Conservation (phyloP, 2,329 filamentous ascomycete species). For the Dichotomopilus funicola region DNA sequence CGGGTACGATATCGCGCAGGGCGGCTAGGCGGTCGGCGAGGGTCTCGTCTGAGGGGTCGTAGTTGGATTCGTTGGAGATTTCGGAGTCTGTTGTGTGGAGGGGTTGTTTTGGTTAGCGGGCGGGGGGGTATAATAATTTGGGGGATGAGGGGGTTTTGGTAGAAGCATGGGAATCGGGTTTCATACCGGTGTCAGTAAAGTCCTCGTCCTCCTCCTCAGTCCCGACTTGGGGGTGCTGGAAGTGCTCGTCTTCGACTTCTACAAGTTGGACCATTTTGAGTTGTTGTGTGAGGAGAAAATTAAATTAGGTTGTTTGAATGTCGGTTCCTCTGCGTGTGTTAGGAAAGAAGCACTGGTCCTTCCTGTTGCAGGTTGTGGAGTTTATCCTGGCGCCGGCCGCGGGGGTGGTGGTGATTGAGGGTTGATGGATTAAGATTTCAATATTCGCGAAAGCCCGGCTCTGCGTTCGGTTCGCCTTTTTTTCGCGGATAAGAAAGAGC, state of each 20-base stretch:
- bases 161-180: conserved; percentile 1
- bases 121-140: neutral
- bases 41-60: conserved; percentile 51
- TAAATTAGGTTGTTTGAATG: neutral
- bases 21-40: conserved; percentile 65
- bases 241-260: conserved; percentile 95
- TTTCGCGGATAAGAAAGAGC: conserved; percentile 10
- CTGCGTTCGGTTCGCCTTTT: conserved; percentile 12
- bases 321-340: neutral
- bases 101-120: neutral
- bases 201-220: conserved; percentile 83
- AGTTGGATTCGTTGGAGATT: conserved; percentile 74
- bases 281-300: conserved; percentile 3
- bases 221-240: conserved; percentile 62
- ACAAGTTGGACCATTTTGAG: conserved; percentile 87
- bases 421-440: conserved; percentile 12
- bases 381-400: neutral
- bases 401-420: neutral
- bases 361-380: neutral
- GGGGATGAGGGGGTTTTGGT: neutral
- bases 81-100: conserved; percentile 56
- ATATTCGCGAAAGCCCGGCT: conserved; percentile 6
- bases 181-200: conserved; percentile 83
- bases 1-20: conserved; percentile 69
- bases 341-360: neutral